phyloP scores from a whole-genome alignment of 805 yeast genomes.

The Barnettozyma pratensis region DNA sequence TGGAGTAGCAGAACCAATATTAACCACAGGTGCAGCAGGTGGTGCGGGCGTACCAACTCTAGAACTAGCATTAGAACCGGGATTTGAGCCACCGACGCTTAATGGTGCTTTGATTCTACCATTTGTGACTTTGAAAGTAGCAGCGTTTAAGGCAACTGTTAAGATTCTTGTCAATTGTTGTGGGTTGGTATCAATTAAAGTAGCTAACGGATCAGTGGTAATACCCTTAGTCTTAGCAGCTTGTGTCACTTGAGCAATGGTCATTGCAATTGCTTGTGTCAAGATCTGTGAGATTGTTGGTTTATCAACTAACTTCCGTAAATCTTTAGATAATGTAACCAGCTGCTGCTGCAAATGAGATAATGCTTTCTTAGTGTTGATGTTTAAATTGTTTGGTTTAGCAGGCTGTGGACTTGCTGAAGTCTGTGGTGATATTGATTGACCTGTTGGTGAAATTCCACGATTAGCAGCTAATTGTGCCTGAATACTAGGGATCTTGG shows the following conservation, averaged over 20 bases:
- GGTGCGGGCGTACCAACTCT: constrained; percentile 14
- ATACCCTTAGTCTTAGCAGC: constrained; percentile 84
- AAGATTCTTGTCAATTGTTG: constrained; percentile 73
- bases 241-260: constrained; percentile 83
- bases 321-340: constrained; percentile 68
- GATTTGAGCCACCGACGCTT: constrained; percentile 23
- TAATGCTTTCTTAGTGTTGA: constrained; percentile 54
- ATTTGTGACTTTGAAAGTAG: constrained; percentile 57
- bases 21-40: constrained; percentile 1
- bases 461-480: constrained; percentile 30
- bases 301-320: constrained; percentile 65
- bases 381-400: constrained; percentile 23
- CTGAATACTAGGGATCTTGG: constrained; percentile 24
- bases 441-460: constrained; percentile 16
- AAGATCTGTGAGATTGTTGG: constrained; percentile 79
- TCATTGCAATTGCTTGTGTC: constrained; percentile 89
- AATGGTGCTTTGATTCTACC: constrained; percentile 44
- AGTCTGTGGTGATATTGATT: constrained; percentile 20
- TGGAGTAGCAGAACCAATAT: background rate
- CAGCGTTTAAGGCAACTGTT: constrained; percentile 77
- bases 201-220: constrained; percentile 70
- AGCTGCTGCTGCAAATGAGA: constrained; percentile 83
- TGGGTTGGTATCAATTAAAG: constrained; percentile 76
- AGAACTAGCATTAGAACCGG: constrained; percentile 11
- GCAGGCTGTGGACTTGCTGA: constrained; percentile 24